A percentile compares a stretch with the other conserved stretches of the same genome.
Conservation (phyloP, 345 rosid species). For the Gynandropsis gynandra region DNA sequence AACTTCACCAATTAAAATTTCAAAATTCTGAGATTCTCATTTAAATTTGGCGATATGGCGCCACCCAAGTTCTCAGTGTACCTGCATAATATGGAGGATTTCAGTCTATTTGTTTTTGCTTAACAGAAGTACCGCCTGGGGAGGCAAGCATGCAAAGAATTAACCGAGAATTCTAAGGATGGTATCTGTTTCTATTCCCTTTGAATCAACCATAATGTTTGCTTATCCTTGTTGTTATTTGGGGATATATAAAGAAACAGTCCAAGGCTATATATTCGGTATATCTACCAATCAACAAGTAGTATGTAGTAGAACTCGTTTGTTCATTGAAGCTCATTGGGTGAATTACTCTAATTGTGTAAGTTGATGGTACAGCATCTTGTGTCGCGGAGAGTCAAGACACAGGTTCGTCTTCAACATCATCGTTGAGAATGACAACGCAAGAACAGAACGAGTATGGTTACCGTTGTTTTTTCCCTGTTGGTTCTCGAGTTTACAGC, state of each 20-base stretch:
- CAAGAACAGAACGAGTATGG: constrained; percentile 81
- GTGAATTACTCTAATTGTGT: too few relatives aligned
- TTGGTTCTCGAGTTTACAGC: not conserved
- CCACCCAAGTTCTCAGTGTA: not conserved
- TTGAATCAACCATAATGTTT: not conserved
- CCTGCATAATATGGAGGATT: not conserved
- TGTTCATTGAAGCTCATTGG: not conserved
- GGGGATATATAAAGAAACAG: not conserved
- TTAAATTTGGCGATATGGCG: not conserved
- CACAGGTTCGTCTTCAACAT: constrained; percentile 62
- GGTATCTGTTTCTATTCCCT: constrained; percentile 32
- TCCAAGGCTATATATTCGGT: not conserved
- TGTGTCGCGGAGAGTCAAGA: constrained; percentile 82
- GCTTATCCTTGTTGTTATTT: not conserved
- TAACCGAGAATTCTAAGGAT: constrained; percentile 72
- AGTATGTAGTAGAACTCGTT: not conserved
- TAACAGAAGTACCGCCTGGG: constrained; percentile 85
- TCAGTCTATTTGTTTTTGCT: not conserved
- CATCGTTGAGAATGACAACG: constrained; percentile 49
- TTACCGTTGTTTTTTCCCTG: constrained; percentile 1
- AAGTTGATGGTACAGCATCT: constrained; percentile 37
- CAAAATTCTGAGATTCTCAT: not conserved
- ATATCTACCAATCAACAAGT: too few relatives aligned
- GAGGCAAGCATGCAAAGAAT: constrained; percentile 78
- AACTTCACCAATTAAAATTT: too few relatives aligned